Percentiles rank a stretch among this genome's conserved stretches.
Conservation (phyloP, 495 filamentous ascomycete genomes). For the Pseudomonodictys pantanalensis region DNA sequence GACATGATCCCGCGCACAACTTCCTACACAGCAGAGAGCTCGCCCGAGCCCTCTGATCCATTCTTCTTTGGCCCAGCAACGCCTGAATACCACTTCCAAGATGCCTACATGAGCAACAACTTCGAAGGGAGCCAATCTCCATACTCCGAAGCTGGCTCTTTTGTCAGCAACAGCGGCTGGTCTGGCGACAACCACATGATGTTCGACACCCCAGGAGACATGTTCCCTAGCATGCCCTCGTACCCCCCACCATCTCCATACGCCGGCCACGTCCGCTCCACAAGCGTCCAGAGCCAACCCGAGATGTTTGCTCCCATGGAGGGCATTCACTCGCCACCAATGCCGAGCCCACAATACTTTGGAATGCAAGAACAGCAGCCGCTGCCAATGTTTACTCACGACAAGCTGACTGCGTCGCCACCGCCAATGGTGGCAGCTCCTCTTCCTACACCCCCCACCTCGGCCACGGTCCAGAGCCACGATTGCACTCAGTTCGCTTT, state of each 20-base stretch:
- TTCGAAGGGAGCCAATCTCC: conserved; percentile 31
- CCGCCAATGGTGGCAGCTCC: conserved; percentile 18
- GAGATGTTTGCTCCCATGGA: conserved; percentile 25
- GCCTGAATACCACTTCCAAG: conserved; percentile 29
- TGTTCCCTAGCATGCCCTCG: conserved; percentile 22
- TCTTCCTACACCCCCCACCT: conserved; percentile 24
- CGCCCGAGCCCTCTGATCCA: conserved; percentile 28
- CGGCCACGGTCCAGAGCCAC: conserved; percentile 15
- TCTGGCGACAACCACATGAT: conserved; percentile 29
- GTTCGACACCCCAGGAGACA: conserved; percentile 20
- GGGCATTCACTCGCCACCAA: conserved; percentile 17
- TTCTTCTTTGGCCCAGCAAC: conserved; percentile 31
- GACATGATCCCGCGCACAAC: conserved; percentile 31
- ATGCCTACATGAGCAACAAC: conserved; percentile 24
- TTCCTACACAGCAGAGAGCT: conserved; percentile 24
- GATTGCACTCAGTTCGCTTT: conserved; percentile 34
- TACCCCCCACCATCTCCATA: conserved; percentile 8
- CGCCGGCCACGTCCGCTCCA: conserved; percentile 4
- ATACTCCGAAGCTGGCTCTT: conserved; percentile 24
- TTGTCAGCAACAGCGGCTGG: conserved; percentile 17
- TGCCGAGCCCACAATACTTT: conserved; percentile 22
- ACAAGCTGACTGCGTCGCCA: conserved; percentile 22
- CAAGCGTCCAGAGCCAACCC: conserved; percentile 28
- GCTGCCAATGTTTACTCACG: conserved; percentile 4
- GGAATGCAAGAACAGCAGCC: conserved; percentile 15